phyloP scores from a whole-genome alignment of 1,284 basidiomycete genomes.

The Tilletiopsis washingtonensis region DNA sequence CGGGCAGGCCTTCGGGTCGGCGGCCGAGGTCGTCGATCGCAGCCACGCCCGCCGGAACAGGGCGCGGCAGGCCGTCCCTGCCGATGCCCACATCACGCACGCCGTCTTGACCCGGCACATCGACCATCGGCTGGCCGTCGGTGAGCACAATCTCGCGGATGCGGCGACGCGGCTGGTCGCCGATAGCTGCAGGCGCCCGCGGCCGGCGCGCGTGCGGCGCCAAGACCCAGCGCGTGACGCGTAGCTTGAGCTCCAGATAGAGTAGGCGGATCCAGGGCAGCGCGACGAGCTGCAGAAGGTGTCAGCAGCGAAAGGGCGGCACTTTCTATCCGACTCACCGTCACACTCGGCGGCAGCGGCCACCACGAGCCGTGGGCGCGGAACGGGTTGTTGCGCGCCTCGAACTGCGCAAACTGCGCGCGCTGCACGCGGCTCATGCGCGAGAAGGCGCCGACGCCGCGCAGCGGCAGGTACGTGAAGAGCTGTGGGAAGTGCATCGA shows the following conservation, averaged over 20 bases:
- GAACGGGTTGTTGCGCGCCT: too few species aligned
- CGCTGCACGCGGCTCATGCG: too few species aligned
- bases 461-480: too few species aligned
- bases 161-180: too few species aligned
- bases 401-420: too few species aligned
- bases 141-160: too few species aligned
- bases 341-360: too few species aligned
- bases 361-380: too few species aligned
- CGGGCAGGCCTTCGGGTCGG: conserved; percentile 5
- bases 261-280: conserved; percentile 36
- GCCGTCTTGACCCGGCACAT: conserved; percentile 9
- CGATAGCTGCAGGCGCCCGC: neutral
- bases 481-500: too few species aligned
- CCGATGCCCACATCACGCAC: conserved; percentile 1
- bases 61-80: neutral
- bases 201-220: conserved; percentile 11
- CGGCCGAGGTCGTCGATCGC: conserved; percentile 4
- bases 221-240: conserved; percentile 21
- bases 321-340: too few species aligned
- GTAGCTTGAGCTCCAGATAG: conserved; percentile 32
- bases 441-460: too few species aligned
- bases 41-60: conserved; percentile 5
- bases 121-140: neutral
- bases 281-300: conserved; percentile 22
- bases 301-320: too few species aligned